These are phyloP conservation scores for Dianthus caryophyllus DNA, from an alignment of 148 eudicot species.

Conservation along the genomic window DNA sequence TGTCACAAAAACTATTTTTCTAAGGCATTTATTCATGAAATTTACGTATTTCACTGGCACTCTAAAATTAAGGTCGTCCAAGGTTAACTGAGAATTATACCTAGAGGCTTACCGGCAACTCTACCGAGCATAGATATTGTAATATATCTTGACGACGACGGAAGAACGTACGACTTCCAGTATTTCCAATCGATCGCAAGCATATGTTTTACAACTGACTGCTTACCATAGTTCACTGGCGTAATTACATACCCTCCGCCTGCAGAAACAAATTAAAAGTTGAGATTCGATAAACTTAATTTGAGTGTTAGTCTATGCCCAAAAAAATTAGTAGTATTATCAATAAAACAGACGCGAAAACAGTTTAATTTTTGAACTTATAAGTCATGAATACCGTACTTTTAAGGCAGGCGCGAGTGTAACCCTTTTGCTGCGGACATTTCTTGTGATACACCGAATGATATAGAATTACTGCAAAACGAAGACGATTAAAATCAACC, in stretches of 20 bases:
- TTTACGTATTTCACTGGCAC: constrained; percentile 3
- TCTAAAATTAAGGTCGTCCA: constrained; percentile 3
- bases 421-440: constrained; percentile 51
- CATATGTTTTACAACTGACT: constrained; percentile 66
- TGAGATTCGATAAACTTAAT: no score
- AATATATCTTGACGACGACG: constrained; percentile 51
- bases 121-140: constrained; percentile 64
- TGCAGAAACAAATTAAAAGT: constrained; percentile 23
- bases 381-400: constrained; percentile 46
- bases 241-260: constrained; percentile 79
- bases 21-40: constrained; percentile 13
- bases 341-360: no score
- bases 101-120: constrained; percentile 46
- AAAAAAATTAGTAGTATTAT: no score
- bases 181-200: constrained; percentile 71
- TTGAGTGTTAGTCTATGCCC: no score
- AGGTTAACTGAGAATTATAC: neutral
- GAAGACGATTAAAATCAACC: constrained; percentile 5
- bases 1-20: constrained; percentile 27
- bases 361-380: neutral
- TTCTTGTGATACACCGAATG: constrained; percentile 67
- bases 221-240: constrained; percentile 56
- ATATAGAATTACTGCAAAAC: constrained; percentile 56
- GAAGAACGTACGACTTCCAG: constrained; percentile 55
- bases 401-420: constrained; percentile 69